phyloP scores from a whole-genome alignment of 2,329 filamentous ascomycete genomes.

The Claviceps citrina region DNA sequence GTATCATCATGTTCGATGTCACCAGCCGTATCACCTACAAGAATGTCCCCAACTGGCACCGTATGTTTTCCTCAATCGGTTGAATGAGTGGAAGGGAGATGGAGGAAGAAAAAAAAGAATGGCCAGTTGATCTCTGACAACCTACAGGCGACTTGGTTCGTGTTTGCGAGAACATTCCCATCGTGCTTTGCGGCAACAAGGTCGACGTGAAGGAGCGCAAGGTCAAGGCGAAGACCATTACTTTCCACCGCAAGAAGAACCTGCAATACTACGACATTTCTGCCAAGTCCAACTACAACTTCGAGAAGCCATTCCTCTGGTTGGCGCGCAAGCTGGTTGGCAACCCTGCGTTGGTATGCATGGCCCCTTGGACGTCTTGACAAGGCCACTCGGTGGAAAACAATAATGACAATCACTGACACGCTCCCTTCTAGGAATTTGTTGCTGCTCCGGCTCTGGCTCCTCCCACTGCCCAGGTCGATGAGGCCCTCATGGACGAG shows the following conservation, averaged over 20 bases:
- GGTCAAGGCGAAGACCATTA: conserved; percentile 99
- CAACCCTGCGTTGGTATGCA: conserved; percentile 43
- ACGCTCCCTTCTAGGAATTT: conserved; percentile 53
- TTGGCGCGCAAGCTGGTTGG: conserved; percentile 95
- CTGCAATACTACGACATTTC: conserved; percentile 99
- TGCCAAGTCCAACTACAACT: conserved; percentile 99
- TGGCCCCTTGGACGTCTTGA: background rate
- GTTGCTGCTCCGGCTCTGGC: conserved; percentile 90
- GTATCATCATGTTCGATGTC: conserved; percentile 99
- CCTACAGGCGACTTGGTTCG: conserved; percentile 80
- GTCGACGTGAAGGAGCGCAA: conserved; percentile 99
- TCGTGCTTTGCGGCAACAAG: conserved; percentile 98
- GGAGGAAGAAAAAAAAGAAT: background rate
- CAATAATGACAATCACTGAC: conserved; percentile 13
- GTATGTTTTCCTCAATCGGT: conserved; percentile 41
- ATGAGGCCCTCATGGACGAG: conserved; percentile 63
- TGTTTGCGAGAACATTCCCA: conserved; percentile 98
- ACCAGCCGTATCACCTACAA: conserved; percentile 99
- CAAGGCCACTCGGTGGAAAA: background rate
- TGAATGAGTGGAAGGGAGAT: background rate
- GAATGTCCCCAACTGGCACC: conserved; percentile 99
- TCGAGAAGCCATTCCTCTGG: conserved; percentile 99
- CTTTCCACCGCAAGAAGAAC: conserved; percentile 99
- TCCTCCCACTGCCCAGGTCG: conserved; percentile 80
- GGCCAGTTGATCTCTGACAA: conserved; percentile 8